Base-by-base conservation (phyloP, 140 eudicot species). In the Senecio squalidus region DNA sequence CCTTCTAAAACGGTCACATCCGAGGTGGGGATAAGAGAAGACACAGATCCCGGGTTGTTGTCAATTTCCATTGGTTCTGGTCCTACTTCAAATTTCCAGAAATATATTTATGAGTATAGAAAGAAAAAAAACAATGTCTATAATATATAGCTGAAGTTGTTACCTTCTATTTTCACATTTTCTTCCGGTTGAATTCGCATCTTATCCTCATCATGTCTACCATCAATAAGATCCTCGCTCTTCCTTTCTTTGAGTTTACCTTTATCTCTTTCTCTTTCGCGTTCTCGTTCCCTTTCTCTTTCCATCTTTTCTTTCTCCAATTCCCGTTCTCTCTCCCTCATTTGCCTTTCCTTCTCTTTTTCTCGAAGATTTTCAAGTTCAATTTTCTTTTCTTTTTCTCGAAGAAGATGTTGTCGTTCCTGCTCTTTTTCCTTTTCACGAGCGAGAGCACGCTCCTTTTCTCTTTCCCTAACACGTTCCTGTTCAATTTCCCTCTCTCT, bases 21-120 rank as follows among this genome's bases (percentile, higher is more conserved):
- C 74, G 78, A 65, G 49, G 10, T 63, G 21, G 92, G 87, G 64
- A 93, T 78, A 68, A 82, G 80, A 57, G 68, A 67, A 24, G 86
- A 77, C 76, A 72, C 36, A 18, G 75, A 39, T 64, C 83, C 39
- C 10, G 81, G 58, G 39, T 57, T 76, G 10, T 80, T 55, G 64
- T 83, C 89, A 34, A 93, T 84, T 61, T 93, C 96, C 99, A 93
- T 93, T 16, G 96, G 99, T 68, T 88, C 96, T 7, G 92, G 74
- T 55, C 85, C 94, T 75, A 59, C 58, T 49, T 34, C 60, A 68
- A 50, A 77, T 16, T n/a, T 20, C 48, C 57, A 66, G 6, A 56
- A 71, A 66, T 2, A 27, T 18, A 48, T 17, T 64, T 40, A 71
- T 54, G 34, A 72, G 27, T 25, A 30, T n/a, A n/a, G n/a, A 54